Percentiles rank a stretch among this genome's conserved stretches.
Conservation (phyloP, 1,284 basidiomycete genomes). For the Earliella scabrosa region DNA sequence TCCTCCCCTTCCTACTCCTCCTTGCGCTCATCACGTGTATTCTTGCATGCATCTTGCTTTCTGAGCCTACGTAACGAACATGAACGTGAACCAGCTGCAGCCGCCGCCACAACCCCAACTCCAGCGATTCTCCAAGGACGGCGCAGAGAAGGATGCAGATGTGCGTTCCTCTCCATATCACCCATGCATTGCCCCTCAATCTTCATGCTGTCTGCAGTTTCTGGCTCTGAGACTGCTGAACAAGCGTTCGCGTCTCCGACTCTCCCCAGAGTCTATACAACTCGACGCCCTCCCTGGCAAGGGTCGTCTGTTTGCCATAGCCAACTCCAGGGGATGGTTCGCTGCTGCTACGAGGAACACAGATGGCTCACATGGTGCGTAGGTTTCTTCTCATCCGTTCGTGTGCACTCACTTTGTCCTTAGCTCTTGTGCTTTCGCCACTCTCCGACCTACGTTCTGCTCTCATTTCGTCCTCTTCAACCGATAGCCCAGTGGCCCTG, state of each 20-base stretch:
- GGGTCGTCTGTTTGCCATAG: conserved; percentile 54
- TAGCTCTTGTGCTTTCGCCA: conserved; percentile 62
- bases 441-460: conserved; percentile 58
- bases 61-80: conserved; percentile 14
- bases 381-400: neutral
- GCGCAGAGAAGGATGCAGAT: conserved; percentile 47
- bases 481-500: conserved; percentile 42
- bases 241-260: conserved; percentile 62
- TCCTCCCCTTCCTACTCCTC: neutral
- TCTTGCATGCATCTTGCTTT: neutral
- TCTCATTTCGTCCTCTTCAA: conserved; percentile 44
- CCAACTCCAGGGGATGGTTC: conserved; percentile 68
- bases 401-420: neutral
- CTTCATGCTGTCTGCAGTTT: conserved; percentile 39
- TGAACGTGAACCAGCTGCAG: conserved; percentile 46
- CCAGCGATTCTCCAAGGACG: conserved; percentile 38
- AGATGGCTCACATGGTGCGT: conserved; percentile 41
- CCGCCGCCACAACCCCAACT: conserved; percentile 35
- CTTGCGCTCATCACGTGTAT: neutral
- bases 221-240: conserved; percentile 52
- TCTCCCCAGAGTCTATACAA: conserved; percentile 56
- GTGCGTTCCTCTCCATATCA: conserved; percentile 34
- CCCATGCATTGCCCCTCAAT: neutral
- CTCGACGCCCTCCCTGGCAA: conserved; percentile 45
- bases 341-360: conserved; percentile 53